Conservation (phyloP, 768 basidiomycete genomes). For the Pulveroboletus sp. region DNA sequence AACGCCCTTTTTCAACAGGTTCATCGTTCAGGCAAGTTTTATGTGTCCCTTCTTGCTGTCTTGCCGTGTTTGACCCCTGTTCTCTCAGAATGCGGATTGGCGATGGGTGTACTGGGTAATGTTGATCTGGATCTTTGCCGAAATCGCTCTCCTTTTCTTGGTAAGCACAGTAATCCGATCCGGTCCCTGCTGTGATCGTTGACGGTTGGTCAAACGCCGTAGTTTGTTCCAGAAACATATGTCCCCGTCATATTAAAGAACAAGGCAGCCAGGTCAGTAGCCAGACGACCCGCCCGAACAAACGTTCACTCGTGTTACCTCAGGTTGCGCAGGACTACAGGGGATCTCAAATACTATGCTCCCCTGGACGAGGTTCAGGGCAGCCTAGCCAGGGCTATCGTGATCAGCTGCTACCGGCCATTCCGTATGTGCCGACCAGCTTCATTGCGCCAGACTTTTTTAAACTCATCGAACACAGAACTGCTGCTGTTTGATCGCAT, state of each 20-base stretch:
- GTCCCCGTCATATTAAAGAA: slow-evolving; percentile 51
- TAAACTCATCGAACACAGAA: slow-evolving; percentile 34
- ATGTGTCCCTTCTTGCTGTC: not conserved
- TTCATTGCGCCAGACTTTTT: not conserved
- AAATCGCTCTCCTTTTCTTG: slow-evolving; percentile 47
- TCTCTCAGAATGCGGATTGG: slow-evolving; percentile 50
- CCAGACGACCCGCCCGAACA: not conserved
- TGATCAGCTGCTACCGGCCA: slow-evolving; percentile 60
- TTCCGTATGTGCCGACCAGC: slow-evolving; percentile 49
- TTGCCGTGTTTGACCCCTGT: slow-evolving; percentile 1
- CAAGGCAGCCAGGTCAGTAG: slow-evolving; percentile 50
- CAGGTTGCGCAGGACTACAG: slow-evolving; percentile 50
- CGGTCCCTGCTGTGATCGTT: not conserved
- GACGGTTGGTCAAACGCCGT: not conserved
- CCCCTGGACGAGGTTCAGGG: slow-evolving; percentile 51
- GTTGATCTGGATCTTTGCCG: slow-evolving; percentile 61
- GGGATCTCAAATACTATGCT: slow-evolving; percentile 50
- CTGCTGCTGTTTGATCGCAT: slow-evolving; percentile 66
- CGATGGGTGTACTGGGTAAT: slow-evolving; percentile 75
- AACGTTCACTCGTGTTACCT: not conserved
- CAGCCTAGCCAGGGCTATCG: slow-evolving; percentile 43
- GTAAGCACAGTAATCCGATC: slow-evolving; percentile 31
- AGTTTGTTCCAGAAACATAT: slow-evolving; percentile 75
- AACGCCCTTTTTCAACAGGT: slow-evolving; percentile 33
- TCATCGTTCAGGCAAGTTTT: slow-evolving; percentile 58